Evolutionary conservation across 2,329 filamentous ascomycete genomes (phyloP), one percentile per base, ranked within the genome.

Genomic region (Cytospora paraplurivora): DNA sequence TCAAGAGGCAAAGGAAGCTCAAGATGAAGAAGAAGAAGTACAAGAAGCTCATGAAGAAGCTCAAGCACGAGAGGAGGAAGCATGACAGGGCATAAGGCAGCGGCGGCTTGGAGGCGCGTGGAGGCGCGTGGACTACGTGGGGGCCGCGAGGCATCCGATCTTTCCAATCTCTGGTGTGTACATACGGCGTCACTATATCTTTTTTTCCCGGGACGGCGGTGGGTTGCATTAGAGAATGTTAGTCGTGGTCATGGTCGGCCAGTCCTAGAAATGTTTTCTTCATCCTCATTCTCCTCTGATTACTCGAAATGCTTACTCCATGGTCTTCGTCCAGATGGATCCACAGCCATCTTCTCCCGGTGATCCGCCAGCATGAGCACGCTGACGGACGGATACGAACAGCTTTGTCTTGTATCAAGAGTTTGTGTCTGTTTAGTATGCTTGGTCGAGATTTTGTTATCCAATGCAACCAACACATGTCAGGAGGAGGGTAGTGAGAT

Each of bases 21-120:
- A 97, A 93, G 87, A 99, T 99, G 93, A 99, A 99, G 91, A 99
- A 98, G 87, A 94, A 98, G 86, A 99, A 99, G 88, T 97, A 97
- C 79, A 98, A 97, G 93, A 99, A 99, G 87, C 82, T 98, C 70
- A 93, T 97, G 91, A 91, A 90, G 83, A 86, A 88, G 78, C 97
- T 94, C 73, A 87, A 94, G 76, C 94, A 92, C 75, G 77, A 93
- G 81, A 89, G 94, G 75, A 88, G 93, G 75, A 96, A 93, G 81
- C 82, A 95, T 72, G 92, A 90, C 72, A 85, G 88, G 73, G 80
- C 85, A 68, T 86, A 81, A 78, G 66, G 10, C 19, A 12, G 19
- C 21, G n/a, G 7, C 5, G 13, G 27, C 27, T 3, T 15, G 38
- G 19, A 52, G 44, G 10, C 49, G 44, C 38, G 7, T 27, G 34